Conservation (phyloP, 2,329 filamentous ascomycete genomes). For the Neoarthrinium moseri region DNA sequence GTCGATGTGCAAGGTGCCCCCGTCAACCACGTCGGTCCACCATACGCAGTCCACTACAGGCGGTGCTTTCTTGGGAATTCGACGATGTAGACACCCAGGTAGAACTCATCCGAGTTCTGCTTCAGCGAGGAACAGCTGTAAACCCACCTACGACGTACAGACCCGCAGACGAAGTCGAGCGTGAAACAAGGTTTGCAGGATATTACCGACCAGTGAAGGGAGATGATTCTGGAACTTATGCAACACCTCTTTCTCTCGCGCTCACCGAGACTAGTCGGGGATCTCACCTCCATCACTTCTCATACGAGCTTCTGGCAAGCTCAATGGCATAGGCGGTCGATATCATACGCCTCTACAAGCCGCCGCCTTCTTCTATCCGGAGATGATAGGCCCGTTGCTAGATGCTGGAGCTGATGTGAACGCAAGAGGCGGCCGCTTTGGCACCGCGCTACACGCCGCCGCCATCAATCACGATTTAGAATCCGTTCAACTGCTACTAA, state of each 20-base stretch:
- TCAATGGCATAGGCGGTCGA: neutral
- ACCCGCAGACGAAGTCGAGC: neutral
- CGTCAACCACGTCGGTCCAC: neutral
- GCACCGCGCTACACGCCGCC: constrained; percentile 19
- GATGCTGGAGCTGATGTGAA: constrained; percentile 6
- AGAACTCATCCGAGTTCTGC: neutral
- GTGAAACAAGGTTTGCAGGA: neutral
- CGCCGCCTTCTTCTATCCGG: neutral
- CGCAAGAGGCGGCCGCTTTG: constrained; percentile 16
- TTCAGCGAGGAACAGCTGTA: neutral
- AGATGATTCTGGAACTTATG: neutral
- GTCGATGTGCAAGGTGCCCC: neutral
- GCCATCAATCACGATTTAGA: constrained; percentile 11
- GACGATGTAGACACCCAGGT: neutral
- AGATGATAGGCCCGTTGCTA: neutral
- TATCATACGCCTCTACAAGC: neutral
- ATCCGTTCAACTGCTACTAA: constrained; percentile 14
- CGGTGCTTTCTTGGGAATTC: neutral
- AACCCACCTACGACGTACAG: neutral
- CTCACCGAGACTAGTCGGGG: neutral
- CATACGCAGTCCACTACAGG: neutral
- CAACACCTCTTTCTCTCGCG: neutral
- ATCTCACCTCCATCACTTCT: neutral
- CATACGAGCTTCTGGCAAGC: neutral
- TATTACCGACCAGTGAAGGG: neutral